Evolutionary conservation across 106 monocot species (phyloP).

Genomic region (Allium cepa): DNA sequence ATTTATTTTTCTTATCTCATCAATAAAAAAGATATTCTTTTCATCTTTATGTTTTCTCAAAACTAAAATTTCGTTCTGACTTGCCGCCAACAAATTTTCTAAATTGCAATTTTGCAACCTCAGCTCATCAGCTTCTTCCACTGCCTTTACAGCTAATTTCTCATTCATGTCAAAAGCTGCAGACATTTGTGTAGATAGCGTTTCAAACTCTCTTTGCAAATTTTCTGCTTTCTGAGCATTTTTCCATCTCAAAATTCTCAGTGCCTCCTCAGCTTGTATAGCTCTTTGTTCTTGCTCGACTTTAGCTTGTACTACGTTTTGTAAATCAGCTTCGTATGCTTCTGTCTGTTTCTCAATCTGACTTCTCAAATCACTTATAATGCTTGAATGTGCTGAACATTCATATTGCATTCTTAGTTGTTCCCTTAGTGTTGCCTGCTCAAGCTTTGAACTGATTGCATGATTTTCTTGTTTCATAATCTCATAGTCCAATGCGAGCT

Average conservation of each 20-base stretch:
- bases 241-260: slow-evolving; percentile 49
- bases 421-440: slow-evolving; percentile 64
- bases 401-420: slow-evolving; percentile 82
- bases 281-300: slow-evolving; percentile 77
- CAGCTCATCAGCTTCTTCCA: slow-evolving; percentile 58
- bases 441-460: slow-evolving; percentile 52
- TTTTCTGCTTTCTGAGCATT: slow-evolving; percentile 49
- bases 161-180: slow-evolving; percentile 68
- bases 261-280: slow-evolving; percentile 56
- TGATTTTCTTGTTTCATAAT: slow-evolving; percentile 93
- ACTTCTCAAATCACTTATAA: slow-evolving; percentile 77
- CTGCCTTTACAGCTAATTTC: slow-evolving; percentile 51
- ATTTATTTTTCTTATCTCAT: slow-evolving; percentile 38
- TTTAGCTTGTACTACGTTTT: slow-evolving; percentile 30
- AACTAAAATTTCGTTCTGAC: slow-evolving; percentile 42
- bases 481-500: slow-evolving; percentile 88
- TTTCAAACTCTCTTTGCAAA: slow-evolving; percentile 67
- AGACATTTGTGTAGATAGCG: slow-evolving; percentile 54
- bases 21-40: slow-evolving; percentile 26
- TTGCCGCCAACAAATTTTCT: slow-evolving; percentile 44
- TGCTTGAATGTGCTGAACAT: slow-evolving; percentile 64
- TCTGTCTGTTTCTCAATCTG: slow-evolving; percentile 58
- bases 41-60: slow-evolving; percentile 34
- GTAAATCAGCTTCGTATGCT: slow-evolving; percentile 57
- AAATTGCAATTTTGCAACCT: slow-evolving; percentile 47